These are phyloP conservation scores for Przewalskia tangutica DNA, from an alignment of 257 asterid genomes.

Conservation along the genomic window DNA sequence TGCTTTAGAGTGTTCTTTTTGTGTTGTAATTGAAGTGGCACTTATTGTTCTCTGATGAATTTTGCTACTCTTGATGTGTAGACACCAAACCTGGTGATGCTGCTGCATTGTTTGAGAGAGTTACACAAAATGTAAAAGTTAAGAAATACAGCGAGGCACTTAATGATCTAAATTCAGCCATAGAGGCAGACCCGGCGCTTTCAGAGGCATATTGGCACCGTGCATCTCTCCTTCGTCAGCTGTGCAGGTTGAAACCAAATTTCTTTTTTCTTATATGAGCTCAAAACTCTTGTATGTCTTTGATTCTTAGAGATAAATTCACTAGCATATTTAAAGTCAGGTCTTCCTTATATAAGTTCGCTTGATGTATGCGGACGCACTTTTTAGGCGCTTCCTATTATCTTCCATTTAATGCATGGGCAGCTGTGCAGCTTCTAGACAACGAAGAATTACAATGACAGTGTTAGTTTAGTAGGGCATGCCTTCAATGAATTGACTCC, in stretches of 20 bases:
- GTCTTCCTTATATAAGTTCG: background rate
- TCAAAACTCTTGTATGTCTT: background rate
- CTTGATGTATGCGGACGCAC: background rate
- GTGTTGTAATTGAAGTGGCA: background rate
- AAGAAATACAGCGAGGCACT: slow-evolving; percentile 84
- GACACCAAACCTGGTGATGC: slow-evolving; percentile 63
- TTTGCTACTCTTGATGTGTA: slow-evolving; percentile 13
- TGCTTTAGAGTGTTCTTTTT: background rate
- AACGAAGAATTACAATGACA: background rate
- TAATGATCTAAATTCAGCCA: slow-evolving; percentile 70
- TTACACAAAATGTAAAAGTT: slow-evolving; percentile 60
- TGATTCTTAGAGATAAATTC: background rate
- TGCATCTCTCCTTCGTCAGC: slow-evolving; percentile 71
- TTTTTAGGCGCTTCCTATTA: background rate
- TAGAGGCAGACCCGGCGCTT: slow-evolving; percentile 74
- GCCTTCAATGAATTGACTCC: background rate
- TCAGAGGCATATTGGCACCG: slow-evolving; percentile 75
- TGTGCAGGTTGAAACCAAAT: slow-evolving; percentile 50
- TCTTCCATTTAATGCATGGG: background rate
- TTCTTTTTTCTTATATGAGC: background rate
- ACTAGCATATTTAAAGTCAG: background rate
- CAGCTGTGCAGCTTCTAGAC: background rate
- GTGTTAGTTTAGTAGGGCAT: background rate
- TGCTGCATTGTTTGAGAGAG: slow-evolving; percentile 72
- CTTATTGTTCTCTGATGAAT: background rate